Conservation (phyloP, 2,329 filamentous ascomycete species). For the Aspergillus sp. region DNA sequence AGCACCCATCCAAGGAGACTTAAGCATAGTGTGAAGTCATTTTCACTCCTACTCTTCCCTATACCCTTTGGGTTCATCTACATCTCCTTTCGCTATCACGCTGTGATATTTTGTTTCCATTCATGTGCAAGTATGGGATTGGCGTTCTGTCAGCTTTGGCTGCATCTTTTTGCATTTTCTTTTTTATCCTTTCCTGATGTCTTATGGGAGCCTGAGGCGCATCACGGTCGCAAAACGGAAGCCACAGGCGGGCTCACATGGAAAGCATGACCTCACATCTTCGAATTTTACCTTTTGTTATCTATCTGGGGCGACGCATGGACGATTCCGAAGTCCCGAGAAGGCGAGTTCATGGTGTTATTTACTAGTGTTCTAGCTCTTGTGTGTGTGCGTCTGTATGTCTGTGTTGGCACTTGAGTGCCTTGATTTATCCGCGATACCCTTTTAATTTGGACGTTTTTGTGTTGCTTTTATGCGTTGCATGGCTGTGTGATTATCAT, state of each 20-base stretch:
- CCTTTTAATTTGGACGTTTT: slow-evolving; percentile 22
- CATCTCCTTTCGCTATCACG: slow-evolving; percentile 5
- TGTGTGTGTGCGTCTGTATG: slow-evolving; percentile 5
- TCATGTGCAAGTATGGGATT: slow-evolving; percentile 24
- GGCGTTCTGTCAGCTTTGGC: slow-evolving; percentile 20
- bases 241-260: slow-evolving; percentile 15
- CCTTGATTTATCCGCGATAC: slow-evolving; percentile 30
- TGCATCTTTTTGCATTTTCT: slow-evolving; percentile 15
- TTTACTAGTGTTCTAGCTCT: slow-evolving; percentile 7
- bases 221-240: slow-evolving; percentile 13
- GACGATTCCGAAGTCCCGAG: not conserved
- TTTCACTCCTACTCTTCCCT: not conserved
- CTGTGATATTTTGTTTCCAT: slow-evolving; percentile 12
- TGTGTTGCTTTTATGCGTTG: slow-evolving; percentile 21
- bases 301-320: slow-evolving; percentile 9
- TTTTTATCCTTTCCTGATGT: slow-evolving; percentile 13
- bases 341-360: slow-evolving; percentile 1
- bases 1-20: not conserved
- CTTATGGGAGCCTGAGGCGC: slow-evolving; percentile 16
- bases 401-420: slow-evolving; percentile 21
- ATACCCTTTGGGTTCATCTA: not conserved
- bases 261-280: slow-evolving; percentile 13
- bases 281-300: slow-evolving; percentile 13
- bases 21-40: not conserved
- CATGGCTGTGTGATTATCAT: slow-evolving; percentile 17